Conservation (phyloP, 2,329 filamentous ascomycete species). For the Cladorrhinum sp. region DNA sequence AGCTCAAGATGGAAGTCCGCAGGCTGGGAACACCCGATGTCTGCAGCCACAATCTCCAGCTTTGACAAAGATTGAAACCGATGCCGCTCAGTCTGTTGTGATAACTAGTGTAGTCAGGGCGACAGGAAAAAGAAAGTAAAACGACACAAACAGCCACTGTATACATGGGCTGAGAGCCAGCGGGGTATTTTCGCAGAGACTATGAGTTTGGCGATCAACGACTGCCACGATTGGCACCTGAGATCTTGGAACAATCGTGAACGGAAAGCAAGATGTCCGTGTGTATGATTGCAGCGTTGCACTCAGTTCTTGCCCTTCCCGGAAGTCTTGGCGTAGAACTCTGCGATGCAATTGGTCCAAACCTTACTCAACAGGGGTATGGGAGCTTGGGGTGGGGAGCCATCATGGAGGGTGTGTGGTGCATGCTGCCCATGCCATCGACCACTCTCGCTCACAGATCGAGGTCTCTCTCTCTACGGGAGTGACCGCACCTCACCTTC, state of each 20-base stretch:
- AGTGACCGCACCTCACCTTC: not conserved
- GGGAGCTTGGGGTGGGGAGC: not conserved
- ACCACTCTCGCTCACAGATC: not conserved
- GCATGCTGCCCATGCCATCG: not conserved
- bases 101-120: not conserved
- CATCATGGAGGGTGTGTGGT: not conserved
- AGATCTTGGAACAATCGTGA: not conserved
- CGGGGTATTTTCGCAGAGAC: not conserved
- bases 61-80: too few relatives aligned
- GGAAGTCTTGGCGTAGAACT: not conserved
- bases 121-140: not conserved
- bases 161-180: not conserved
- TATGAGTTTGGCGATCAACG: not conserved
- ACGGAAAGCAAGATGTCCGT: not conserved
- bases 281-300: not conserved
- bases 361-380: not conserved
- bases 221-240: constrained; percentile 1
- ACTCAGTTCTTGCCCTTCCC: not conserved
- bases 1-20: too few relatives aligned
- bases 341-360: not conserved
- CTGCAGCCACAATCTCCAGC: too few relatives aligned
- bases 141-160: not conserved
- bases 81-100: not conserved
- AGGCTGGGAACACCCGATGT: too few relatives aligned
- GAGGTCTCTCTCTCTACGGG: not conserved